Percentiles rank a stretch among this genome's conserved stretches.
Evolutionary conservation across 345 rosid genomes (phyloP).

Genomic region (Theobroma cacao): DNA sequence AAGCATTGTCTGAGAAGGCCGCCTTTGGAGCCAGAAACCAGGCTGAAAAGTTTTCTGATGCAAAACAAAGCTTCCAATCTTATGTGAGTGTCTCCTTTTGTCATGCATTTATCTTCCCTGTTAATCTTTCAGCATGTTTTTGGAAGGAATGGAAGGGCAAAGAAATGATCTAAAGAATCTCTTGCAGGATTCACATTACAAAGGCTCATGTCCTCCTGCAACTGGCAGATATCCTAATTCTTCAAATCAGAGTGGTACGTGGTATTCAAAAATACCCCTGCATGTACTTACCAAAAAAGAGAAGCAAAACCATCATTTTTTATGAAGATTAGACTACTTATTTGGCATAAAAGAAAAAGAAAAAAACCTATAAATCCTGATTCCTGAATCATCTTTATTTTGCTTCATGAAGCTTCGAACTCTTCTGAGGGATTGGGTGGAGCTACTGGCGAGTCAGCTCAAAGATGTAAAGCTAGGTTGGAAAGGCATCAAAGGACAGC

Average conservation of each 20-base stretch:
- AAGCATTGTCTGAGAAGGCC: constrained; percentile 64
- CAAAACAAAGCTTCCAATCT: constrained; percentile 39
- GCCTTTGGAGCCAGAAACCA: constrained; percentile 42
- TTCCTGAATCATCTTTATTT: constrained; percentile 22
- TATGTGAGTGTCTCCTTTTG: constrained; percentile 40
- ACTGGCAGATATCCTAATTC: constrained; percentile 32
- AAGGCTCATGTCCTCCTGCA: constrained; percentile 41
- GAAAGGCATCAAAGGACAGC: constrained; percentile 82
- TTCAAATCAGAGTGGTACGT: constrained; percentile 47
- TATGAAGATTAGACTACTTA: not conserved
- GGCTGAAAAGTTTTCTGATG: constrained; percentile 46
- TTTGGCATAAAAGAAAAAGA: not conserved
- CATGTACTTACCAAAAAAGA: not conserved
- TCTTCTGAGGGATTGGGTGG: constrained; percentile 34
- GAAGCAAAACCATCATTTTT: not conserved
- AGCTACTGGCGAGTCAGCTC: constrained; percentile 52
- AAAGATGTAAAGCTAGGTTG: constrained; percentile 59
- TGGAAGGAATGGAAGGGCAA: not conserved
- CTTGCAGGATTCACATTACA: constrained; percentile 59
- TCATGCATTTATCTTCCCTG: not conserved
- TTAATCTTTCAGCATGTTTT: constrained; percentile 6
- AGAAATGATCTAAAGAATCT: constrained; percentile 9
- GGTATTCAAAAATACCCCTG: not conserved
- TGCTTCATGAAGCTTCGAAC: constrained; percentile 31
- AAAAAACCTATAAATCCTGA: not conserved